Base-by-base conservation (phyloP, 139 green algal species). In the Coccomyxa sp. region DNA sequence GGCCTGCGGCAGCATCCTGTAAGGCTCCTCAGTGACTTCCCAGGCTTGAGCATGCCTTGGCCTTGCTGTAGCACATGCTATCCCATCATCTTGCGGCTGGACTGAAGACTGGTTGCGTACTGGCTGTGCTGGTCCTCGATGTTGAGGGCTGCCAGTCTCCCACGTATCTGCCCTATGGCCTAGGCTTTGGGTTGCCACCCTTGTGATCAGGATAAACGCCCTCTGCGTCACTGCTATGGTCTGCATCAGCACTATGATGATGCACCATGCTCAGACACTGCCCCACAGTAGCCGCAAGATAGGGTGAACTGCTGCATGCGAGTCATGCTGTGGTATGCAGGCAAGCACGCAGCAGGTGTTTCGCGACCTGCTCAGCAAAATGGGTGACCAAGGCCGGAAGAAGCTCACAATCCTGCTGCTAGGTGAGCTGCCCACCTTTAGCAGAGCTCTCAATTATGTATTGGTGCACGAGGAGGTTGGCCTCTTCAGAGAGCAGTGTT, bases 331-430 rank as follows among this genome's bases (percentile, higher is more conserved):
- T 35, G 41, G 22, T 22, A 35, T 94, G 77, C 89, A 89, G 39
- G 78, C 33, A 6, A 68, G 78, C 6, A 94, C 90, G 0, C 90
- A 90, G 76, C 71, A 78, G 6, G 55, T 80, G 7, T 82, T 93
- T 35, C 35, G 70, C 39, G 78, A 80, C 7, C 31, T 86, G 24
- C 39, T 91, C 0, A 37, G 72, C 9, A 78, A 78, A 37, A 70
- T 92, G 34, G 38, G 72, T 16, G 79, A 81, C 44, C 73, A 89
- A 55, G 76, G 82, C 38, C 85, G 82, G 79, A 55, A 75, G 7
- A 73, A 88, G 36, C 55, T 95, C 39, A 94, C 88, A 34, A 79
- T 94, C 31, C 71, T 95, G 41, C 74, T 95, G 41, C 72, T 95
- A 35, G 91, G 82, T 81, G 40, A 64, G 50, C 50, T n/a, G n/a